These are phyloP conservation scores for Rheum nobile DNA, from an alignment of 148 eudicot genomes.

Conservation along the genomic window DNA sequence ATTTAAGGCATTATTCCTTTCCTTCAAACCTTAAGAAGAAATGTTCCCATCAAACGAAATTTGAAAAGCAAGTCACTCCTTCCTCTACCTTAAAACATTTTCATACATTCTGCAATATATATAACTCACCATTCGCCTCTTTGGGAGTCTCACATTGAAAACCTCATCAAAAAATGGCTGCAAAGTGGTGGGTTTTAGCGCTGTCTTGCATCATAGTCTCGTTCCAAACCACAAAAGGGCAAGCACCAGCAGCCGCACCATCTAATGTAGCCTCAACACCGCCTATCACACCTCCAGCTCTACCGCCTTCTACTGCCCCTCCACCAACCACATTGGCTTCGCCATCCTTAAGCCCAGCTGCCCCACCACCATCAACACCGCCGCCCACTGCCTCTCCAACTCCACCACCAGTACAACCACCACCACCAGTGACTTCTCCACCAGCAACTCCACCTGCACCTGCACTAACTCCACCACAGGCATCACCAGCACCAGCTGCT, in stretches of 20 bases:
- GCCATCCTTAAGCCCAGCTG: conserved; percentile 26
- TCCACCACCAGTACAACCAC: conserved; percentile 21
- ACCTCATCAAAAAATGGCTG: conserved; percentile 25
- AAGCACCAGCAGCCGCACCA: conserved; percentile 60
- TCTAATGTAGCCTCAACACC: conserved; percentile 24
- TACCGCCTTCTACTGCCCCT: conserved; percentile 22
- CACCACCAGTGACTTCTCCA: conserved; percentile 19
- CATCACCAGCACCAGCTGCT: conserved; percentile 12
- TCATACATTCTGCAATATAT: conserved; percentile 2
- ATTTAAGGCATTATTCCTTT: not conserved
- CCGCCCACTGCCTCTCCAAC: conserved; percentile 15
- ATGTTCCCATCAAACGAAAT: not conserved
- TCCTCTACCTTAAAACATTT: not conserved
- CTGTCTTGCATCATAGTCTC: conserved; percentile 23
- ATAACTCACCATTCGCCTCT: not conserved
- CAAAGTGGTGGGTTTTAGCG: conserved; percentile 17
- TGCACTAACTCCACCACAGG: too few species aligned
- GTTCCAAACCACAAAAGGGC: conserved; percentile 33
- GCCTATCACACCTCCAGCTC: conserved; percentile 22
- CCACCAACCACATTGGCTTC: conserved; percentile 18
- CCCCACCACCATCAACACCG: conserved; percentile 20
- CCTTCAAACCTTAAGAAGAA: conserved; percentile 5
- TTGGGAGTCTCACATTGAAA: not conserved
- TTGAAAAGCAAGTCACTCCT: conserved; percentile 6
- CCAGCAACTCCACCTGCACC: conserved; percentile 21